These are phyloP conservation scores for Poronia punctata DNA, from an alignment of 495 filamentous ascomycete species.

Conservation along the genomic window DNA sequence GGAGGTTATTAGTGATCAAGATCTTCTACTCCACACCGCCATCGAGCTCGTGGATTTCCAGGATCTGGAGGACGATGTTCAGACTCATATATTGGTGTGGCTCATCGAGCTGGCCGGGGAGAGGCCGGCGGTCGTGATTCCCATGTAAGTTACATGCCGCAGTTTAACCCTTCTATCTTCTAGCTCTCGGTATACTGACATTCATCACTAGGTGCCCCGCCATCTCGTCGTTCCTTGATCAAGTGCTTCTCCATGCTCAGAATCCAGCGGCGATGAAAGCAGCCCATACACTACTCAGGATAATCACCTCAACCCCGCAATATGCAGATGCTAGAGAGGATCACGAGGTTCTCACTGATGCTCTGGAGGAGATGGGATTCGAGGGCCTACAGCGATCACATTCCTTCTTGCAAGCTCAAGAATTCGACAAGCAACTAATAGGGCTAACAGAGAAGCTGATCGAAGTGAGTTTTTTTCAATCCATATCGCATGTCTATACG, in stretches of 20 bases:
- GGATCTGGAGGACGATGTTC: conserved; percentile 46
- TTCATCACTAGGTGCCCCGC: conserved; percentile 34
- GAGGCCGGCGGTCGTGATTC: conserved; percentile 42
- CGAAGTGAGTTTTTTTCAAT: conserved; percentile 36
- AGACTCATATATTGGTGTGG: conserved; percentile 46
- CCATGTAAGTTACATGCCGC: conserved; percentile 35
- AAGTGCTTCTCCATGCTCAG: conserved; percentile 48
- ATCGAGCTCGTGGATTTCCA: conserved; percentile 52
- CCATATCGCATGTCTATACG: not conserved
- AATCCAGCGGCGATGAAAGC: conserved; percentile 42
- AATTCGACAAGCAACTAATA: conserved; percentile 44
- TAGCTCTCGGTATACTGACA: conserved; percentile 7
- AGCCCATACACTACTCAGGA: conserved; percentile 45
- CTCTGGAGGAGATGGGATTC: conserved; percentile 51
- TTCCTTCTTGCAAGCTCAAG: conserved; percentile 37
- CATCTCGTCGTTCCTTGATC: conserved; percentile 45
- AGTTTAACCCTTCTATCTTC: not conserved
- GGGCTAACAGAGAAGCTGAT: conserved; percentile 51
- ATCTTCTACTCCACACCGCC: conserved; percentile 48
- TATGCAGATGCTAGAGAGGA: conserved; percentile 34
- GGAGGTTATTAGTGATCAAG: conserved; percentile 42
- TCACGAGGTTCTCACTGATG: conserved; percentile 33
- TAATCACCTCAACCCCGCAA: conserved; percentile 39
- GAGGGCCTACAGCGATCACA: conserved; percentile 46
- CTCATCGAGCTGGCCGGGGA: conserved; percentile 40